Base-by-base conservation (phyloP, 352 stramenopile species). In the Pythium dissotocum region DNA sequence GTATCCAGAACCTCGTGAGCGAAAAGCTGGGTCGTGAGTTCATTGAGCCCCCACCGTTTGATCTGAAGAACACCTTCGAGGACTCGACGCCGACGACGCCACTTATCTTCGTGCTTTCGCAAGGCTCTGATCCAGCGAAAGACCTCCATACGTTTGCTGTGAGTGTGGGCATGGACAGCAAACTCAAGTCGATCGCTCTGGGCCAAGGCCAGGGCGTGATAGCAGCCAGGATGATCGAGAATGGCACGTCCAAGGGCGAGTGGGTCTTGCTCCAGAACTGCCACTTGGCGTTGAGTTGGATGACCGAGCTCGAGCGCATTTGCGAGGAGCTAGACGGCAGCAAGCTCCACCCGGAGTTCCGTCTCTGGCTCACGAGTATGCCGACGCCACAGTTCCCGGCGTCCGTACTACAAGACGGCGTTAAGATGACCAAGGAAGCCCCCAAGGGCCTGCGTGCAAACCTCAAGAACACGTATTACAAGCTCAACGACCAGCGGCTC, bases 361-460 rank as follows among this genome's bases (percentile, higher is more conserved):
- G 95, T 0, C 67, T 98, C 26, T 98, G 95, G 95, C 79, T 98
- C 32, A 98, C 95, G 21, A 97, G 81, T 16, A 88, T 92, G 65
- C 79, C 73, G 32, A 98, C 78, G 40, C 91, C 75, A 58, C 83
- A 69, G 53, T 96, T 96, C 71, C 96, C 96, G 0, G 93, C 97
- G 0, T 92, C 90, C 0, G 93, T 99, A 24, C 83, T 99, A 8
- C 96, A 99, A 72, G 96, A 97, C 57, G 89, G 94, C 10, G 93
- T 99, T 7, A 99, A 99, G 72, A 98, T 99, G 91, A 99, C 96
- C 2, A 98, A 98, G 62, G 96, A 99, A 63, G 93, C 96, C 0
- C 96, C 96, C 0, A 98, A 98, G 58, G 96, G 96, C 0, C 67
- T 98, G 55, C 84, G 90, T 18, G 93, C 95, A 0, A 98, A 98